Percentiles rank a stretch among this genome's conserved stretches.
Evolutionary conservation across 192 early-diverging fungal genomes (phyloP).

Genomic region (Lobosporangium transversale): DNA sequence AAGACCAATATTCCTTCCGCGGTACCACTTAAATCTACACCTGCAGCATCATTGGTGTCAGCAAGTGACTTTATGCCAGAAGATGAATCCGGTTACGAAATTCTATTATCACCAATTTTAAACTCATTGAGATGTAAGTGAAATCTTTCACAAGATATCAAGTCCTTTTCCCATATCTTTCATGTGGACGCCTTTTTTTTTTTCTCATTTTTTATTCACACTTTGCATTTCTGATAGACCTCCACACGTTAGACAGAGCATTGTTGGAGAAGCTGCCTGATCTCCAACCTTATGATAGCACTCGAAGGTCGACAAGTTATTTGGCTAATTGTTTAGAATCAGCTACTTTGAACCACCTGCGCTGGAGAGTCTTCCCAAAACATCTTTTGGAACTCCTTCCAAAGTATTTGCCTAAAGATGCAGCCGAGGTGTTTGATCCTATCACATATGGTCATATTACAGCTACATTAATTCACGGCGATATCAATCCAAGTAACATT

Average conservation of each 20-base stretch:
- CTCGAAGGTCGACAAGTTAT: no score
- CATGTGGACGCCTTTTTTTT: background rate
- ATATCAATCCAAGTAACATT: constrained; percentile 51
- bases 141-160: no score
- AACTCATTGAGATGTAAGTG: constrained; percentile 14
- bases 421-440: constrained; percentile 27
- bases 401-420: constrained; percentile 33
- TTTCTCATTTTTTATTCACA: no score
- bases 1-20: background rate
- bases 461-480: constrained; percentile 49
- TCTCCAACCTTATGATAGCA: no score
- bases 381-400: constrained; percentile 39
- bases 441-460: constrained; percentile 1
- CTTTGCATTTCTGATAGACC: constrained; percentile 5
- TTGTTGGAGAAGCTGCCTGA: no score
- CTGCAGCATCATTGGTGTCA: background rate
- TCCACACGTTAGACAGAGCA: background rate
- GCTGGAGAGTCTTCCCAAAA: constrained; percentile 46
- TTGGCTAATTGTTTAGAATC: no score
- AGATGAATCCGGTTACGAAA: constrained; percentile 6
- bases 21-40: no score
- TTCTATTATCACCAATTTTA: constrained; percentile 10
- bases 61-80: constrained; percentile 21
- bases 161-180: no score
- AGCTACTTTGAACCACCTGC: constrained; percentile 37